phyloP scores from a whole-genome alignment of 371 early-diverging fungal genomes.

The Mortierella sp. region DNA sequence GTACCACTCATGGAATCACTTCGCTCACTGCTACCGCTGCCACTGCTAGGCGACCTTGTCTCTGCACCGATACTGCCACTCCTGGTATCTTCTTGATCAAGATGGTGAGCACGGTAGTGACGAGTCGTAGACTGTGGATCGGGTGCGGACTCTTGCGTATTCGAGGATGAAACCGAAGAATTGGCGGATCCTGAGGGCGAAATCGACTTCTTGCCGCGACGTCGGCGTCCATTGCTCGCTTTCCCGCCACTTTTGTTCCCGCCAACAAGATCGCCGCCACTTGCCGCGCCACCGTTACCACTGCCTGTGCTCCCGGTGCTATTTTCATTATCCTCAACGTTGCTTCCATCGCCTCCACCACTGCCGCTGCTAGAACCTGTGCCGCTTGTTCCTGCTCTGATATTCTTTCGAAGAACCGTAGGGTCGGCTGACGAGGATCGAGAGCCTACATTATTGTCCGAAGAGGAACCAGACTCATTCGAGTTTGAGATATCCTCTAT shows the following conservation, averaged over 20 bases:
- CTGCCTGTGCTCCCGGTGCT: not conserved
- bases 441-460: constrained; percentile 12
- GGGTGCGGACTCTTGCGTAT: constrained; percentile 1
- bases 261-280: constrained; percentile 1
- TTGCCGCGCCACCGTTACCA: not conserved
- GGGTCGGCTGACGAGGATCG: constrained; percentile 15
- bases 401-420: not conserved
- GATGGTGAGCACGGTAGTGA: constrained; percentile 19
- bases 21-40: constrained; percentile 1
- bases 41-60: constrained; percentile 4
- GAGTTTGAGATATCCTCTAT: constrained; percentile 31
- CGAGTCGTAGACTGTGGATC: constrained; percentile 4
- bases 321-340: no score
- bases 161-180: constrained; percentile 11
- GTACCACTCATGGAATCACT: not conserved
- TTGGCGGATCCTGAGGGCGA: constrained; percentile 18
- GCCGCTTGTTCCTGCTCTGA: not conserved
- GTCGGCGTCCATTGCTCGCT: constrained; percentile 8
- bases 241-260: not conserved
- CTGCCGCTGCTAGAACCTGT: constrained; percentile 8
- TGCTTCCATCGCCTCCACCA: not conserved
- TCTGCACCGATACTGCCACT: constrained; percentile 3
- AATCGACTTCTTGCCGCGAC: constrained; percentile 17
- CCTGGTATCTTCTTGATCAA: constrained; percentile 3
- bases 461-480: constrained; percentile 33